Evolutionary conservation across 2,329 filamentous ascomycete species (phyloP), one percentile per base, ranked within the genome.

Genomic region (Diaporthe ilicicola): DNA sequence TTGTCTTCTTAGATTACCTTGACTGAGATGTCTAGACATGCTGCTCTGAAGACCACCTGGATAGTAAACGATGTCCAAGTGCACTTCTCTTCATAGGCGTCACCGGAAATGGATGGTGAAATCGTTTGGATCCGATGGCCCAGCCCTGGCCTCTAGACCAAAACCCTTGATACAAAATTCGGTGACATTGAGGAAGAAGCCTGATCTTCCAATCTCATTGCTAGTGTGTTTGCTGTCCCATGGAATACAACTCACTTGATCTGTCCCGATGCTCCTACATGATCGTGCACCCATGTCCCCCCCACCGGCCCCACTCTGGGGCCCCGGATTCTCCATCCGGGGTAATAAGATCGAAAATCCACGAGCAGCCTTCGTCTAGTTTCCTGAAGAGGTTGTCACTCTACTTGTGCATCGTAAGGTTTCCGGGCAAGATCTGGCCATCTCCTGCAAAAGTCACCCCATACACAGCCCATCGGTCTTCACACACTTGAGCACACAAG

Each of bases 331-430:
- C 42, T 29, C 17, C 42, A 37, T 62, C 59, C 46, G 59, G 59
- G 59, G 59, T 62, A 62, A 62, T 48, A 48, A 62, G 42, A 48
- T 48, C 48, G 59, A 62, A 62, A 34, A 48, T 48, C 59, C 59
- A 48, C 27, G 29, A 46, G 56, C 27, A 48, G 19, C 42, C 39
- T 59, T 59, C 56, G 17, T 22, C 27, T 4, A 19, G 12, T 22
- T n/a, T 48, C 29, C 42, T 19, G 29, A 12, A 48, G 19, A 48
- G 42, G 42, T 48, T 48, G 12, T 34, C 42, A 4, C 12, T 62
- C 27, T 62, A 39, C 24, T 34, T 12, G n/a, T n/a, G 59, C 15
- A 19, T 48, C 42, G 42, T 48, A 48, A 62, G 42, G 59, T 62
- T 62, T 62, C 29, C 59, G 27, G 59, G 59, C 42, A 44, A 48